These are phyloP conservation scores for Gossypium schwendimanii DNA, from an alignment of 441 rosid genomes.

Conservation along the genomic window DNA sequence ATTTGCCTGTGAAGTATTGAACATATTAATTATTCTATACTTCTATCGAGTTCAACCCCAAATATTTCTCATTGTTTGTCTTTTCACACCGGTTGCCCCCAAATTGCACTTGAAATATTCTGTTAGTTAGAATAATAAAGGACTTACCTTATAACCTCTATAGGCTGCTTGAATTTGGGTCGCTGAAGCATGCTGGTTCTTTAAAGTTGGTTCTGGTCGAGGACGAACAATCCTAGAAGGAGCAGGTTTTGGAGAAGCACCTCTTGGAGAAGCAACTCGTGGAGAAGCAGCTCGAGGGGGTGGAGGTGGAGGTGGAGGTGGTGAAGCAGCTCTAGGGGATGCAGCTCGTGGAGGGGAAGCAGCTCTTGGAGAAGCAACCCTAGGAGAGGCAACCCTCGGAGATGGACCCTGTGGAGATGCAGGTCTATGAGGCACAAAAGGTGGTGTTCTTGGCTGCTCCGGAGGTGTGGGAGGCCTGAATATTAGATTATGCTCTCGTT, in stretches of 20 bases:
- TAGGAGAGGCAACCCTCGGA: constrained; percentile 42
- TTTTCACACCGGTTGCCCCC: too few relatives aligned
- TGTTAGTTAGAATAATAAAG: neutral
- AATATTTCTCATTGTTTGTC: too few relatives aligned
- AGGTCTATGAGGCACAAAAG: constrained; percentile 39
- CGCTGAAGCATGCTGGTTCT: constrained; percentile 71
- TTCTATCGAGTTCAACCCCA: too few relatives aligned
- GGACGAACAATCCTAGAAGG: constrained; percentile 36
- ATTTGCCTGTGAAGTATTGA: too few relatives aligned
- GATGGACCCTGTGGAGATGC: constrained; percentile 54
- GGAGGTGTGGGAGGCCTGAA: constrained; percentile 70
- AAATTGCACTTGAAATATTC: too few relatives aligned
- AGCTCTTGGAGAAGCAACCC: constrained; percentile 41
- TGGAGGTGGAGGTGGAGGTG: constrained; percentile 15
- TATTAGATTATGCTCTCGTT: constrained; percentile 64
- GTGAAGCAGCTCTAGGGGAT: constrained; percentile 33
- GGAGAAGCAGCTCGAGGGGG: neutral
- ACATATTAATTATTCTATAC: too few relatives aligned
- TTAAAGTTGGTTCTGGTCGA: constrained; percentile 65
- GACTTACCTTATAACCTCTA: constrained; percentile 68
- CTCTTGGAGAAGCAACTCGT: constrained; percentile 14
- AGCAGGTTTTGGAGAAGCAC: constrained; percentile 36
- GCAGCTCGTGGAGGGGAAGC: constrained; percentile 29
- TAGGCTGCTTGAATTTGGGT: constrained; percentile 81
- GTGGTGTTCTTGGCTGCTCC: constrained; percentile 45